Conservation (phyloP, 352 stramenopile genomes). For the Pythium brachiatum region DNA sequence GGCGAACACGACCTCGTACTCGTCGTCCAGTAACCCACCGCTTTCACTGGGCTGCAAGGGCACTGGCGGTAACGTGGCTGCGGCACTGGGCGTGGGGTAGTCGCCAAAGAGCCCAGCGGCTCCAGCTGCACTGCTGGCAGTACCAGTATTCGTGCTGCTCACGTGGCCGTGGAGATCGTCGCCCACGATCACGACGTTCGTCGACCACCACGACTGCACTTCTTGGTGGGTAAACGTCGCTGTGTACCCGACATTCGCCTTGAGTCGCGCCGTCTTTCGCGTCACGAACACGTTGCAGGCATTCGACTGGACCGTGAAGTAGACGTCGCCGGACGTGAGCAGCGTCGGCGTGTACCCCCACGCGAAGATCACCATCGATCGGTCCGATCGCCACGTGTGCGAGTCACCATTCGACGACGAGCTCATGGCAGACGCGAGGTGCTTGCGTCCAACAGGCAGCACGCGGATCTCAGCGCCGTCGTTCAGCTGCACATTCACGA, state of each 20-base stretch:
- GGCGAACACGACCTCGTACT: slow-evolving; percentile 77
- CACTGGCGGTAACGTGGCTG: slow-evolving; percentile 7
- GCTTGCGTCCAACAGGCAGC: slow-evolving; percentile 51
- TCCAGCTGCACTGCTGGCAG: slow-evolving; percentile 9
- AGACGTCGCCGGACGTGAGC: slow-evolving; percentile 79
- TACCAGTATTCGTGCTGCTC: slow-evolving; percentile 21
- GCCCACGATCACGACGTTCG: slow-evolving; percentile 75
- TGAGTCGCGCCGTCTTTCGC: slow-evolving; percentile 70
- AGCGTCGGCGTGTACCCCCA: slow-evolving; percentile 85
- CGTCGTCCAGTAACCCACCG: slow-evolving; percentile 28
- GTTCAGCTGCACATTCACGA: slow-evolving; percentile 64
- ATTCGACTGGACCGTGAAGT: slow-evolving; percentile 82
- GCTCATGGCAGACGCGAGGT: slow-evolving; percentile 44
- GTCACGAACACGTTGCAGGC: slow-evolving; percentile 81
- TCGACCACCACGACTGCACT: slow-evolving; percentile 75
- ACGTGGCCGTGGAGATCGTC: slow-evolving; percentile 65
- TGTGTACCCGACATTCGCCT: slow-evolving; percentile 75
- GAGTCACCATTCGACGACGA: slow-evolving; percentile 21
- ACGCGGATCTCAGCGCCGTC: slow-evolving; percentile 74
- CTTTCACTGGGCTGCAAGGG: slow-evolving; percentile 5
- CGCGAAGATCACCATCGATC: slow-evolving; percentile 71
- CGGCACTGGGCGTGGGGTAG: neutral
- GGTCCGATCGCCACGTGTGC: slow-evolving; percentile 62
- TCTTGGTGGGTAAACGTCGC: slow-evolving; percentile 84
- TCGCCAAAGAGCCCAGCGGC: slow-evolving; percentile 33